A percentile compares a stretch with the other conserved stretches of the same genome.
phyloP scores from a whole-genome alignment of 164 flowering plant species.

The Kalanchoe fedtschenkoi region DNA sequence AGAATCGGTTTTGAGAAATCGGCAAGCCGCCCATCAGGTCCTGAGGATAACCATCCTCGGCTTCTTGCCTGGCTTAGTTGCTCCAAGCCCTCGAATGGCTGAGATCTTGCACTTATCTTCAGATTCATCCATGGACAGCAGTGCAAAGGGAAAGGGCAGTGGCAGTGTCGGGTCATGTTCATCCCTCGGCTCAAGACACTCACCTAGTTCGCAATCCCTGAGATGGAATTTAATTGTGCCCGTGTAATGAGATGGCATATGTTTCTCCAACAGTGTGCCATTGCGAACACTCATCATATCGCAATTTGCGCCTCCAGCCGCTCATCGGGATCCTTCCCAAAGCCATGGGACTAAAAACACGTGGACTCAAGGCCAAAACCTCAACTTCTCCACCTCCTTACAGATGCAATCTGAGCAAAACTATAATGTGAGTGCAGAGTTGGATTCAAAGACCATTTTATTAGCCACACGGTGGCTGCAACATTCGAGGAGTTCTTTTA shows the following conservation, averaged over 20 bases:
- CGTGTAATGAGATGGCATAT: background rate
- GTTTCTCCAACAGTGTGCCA: background rate
- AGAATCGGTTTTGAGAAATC: constrained; percentile 78
- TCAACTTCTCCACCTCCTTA: too few species aligned
- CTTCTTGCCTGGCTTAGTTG: constrained; percentile 68
- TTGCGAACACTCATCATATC: constrained; percentile 13
- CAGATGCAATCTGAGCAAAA: background rate
- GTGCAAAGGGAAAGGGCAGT: constrained; percentile 26
- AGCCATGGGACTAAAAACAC: constrained; percentile 24
- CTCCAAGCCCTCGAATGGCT: constrained; percentile 39
- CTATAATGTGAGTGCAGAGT: background rate
- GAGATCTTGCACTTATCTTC: constrained; percentile 27
- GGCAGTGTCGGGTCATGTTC: background rate
- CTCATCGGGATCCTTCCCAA: constrained; percentile 42
- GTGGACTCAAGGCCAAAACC: background rate
- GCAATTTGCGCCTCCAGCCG: constrained; percentile 30
- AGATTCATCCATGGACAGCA: constrained; percentile 30
- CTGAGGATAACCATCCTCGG: constrained; percentile 84
- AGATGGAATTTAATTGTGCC: too few species aligned
- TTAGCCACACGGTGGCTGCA: background rate
- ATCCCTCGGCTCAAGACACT: background rate
- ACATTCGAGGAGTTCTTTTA: too few species aligned
- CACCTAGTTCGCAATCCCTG: background rate
- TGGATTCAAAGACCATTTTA: background rate
- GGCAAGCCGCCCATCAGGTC: constrained; percentile 84